Conservation (phyloP, 306 rosid species). For the Calophaca sinica region DNA sequence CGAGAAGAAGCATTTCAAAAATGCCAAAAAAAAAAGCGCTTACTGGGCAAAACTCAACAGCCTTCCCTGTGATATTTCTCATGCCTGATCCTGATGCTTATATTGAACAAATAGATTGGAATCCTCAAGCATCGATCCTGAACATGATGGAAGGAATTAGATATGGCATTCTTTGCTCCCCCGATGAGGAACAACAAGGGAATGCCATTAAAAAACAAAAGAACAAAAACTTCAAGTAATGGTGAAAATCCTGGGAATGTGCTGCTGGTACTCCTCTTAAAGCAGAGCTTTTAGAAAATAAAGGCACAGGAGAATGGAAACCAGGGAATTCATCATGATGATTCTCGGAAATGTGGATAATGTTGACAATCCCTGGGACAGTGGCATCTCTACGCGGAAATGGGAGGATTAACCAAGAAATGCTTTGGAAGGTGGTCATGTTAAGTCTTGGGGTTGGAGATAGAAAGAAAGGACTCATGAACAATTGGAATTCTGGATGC, state of each 20-base stretch:
- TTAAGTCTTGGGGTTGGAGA: constrained; percentile 52
- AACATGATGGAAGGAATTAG: constrained; percentile 73
- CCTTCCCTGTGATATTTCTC: constrained; percentile 51
- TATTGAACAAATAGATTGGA: constrained; percentile 76
- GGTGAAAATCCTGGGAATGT: constrained; percentile 57
- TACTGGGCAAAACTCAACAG: constrained; percentile 74
- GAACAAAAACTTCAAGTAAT: constrained; percentile 49
- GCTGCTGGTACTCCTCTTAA: constrained; percentile 36
- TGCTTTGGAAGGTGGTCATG: constrained; percentile 53
- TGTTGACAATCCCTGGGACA: constrained; percentile 62
- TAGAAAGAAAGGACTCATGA: constrained; percentile 38
- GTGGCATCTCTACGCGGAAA: constrained; percentile 39
- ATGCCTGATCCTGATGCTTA: constrained; percentile 67
- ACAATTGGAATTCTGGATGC: constrained; percentile 46
- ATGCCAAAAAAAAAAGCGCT: constrained; percentile 66
- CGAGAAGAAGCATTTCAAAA: constrained; percentile 78
- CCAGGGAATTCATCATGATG: constrained; percentile 42
- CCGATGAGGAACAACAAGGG: constrained; percentile 61
- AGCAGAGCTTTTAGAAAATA: constrained; percentile 35
- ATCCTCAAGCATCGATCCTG: constrained; percentile 64
- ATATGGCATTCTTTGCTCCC: constrained; percentile 53
- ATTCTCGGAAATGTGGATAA: constrained; percentile 41
- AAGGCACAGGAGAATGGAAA: constrained; percentile 45
- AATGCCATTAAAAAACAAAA: constrained; percentile 49
- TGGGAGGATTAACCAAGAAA: constrained; percentile 48